These are phyloP conservation scores for Purpureocillium takamizusanense DNA, from an alignment of 2,329 filamentous ascomycete genomes.

Conservation along the genomic window DNA sequence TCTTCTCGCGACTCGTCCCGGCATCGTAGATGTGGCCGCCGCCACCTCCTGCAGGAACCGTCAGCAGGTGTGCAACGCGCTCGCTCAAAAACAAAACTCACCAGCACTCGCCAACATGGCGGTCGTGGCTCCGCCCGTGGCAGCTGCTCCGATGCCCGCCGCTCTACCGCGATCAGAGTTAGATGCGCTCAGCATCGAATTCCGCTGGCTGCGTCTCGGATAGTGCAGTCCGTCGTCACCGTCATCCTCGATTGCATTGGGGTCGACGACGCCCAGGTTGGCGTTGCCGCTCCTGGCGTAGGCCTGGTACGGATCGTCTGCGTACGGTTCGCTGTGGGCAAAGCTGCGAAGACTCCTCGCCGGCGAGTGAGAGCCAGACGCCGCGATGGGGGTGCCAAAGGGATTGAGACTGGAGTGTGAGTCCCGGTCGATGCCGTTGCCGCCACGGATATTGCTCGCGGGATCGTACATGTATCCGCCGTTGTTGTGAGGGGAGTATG, in stretches of 20 bases:
- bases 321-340: conserved; percentile 34
- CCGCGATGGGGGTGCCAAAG: conserved; percentile 24
- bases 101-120: conserved; percentile 19
- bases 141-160: conserved; percentile 25
- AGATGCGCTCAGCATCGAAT: conserved; percentile 51
- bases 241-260: conserved; percentile 75
- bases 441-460: neutral
- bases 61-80: conserved; percentile 5
- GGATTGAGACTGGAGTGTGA: conserved; percentile 34
- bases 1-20: conserved; percentile 9
- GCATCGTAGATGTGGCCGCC: conserved; percentile 2
- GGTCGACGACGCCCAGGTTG: conserved; percentile 56
- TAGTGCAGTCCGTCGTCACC: conserved; percentile 74
- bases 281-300: conserved; percentile 37
- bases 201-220: conserved; percentile 32
- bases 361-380: conserved; percentile 28
- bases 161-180: conserved; percentile 25
- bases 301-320: conserved; percentile 59
- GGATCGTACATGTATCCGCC: conserved; percentile 7
- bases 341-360: conserved; percentile 41
- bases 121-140: conserved; percentile 28
- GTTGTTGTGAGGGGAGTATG: conserved; percentile 11
- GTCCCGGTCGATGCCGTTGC: conserved; percentile 21
- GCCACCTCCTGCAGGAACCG: neutral
- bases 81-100: too few species aligned